Conservation (phyloP, 257 asterid genomes). For the Rauvolfia tetraphylla region DNA sequence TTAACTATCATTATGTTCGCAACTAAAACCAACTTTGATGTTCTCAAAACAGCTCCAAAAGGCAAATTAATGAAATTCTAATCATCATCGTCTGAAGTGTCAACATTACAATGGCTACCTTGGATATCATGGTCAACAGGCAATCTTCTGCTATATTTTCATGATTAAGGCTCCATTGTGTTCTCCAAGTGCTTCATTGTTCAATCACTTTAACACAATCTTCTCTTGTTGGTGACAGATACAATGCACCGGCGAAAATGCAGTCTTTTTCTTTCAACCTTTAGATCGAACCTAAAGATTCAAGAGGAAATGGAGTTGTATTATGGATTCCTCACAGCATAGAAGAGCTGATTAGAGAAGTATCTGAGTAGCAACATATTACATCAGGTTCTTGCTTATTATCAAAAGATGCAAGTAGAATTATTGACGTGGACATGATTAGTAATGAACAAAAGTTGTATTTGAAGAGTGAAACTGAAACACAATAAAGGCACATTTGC, state of each 20-base stretch:
- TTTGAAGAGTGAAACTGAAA: slow-evolving; percentile 43
- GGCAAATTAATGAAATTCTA: no score
- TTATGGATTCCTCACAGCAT: slow-evolving; percentile 70
- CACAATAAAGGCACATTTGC: no score
- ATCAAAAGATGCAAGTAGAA: slow-evolving; percentile 84
- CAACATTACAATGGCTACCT: no score
- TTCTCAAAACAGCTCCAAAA: no score
- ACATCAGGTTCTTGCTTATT: slow-evolving; percentile 42
- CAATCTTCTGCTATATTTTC: neutral
- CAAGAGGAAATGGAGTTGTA: slow-evolving; percentile 57
- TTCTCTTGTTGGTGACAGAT: slow-evolving; percentile 32
- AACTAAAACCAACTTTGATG: no score
- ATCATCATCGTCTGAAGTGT: no score
- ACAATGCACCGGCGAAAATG: slow-evolving; percentile 52
- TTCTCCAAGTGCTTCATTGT: neutral
- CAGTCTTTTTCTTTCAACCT: slow-evolving; percentile 74
- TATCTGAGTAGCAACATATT: slow-evolving; percentile 40
- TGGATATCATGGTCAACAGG: no score
- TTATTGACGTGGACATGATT: slow-evolving; percentile 61
- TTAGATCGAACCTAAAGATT: slow-evolving; percentile 54
- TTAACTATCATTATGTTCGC: no score
- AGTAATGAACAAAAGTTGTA: slow-evolving; percentile 62
- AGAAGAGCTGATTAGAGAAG: slow-evolving; percentile 57
- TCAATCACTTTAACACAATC: neutral
- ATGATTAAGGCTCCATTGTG: no score